Conservation (phyloP, 768 basidiomycete genomes). For the Crucibulum laeve region DNA sequence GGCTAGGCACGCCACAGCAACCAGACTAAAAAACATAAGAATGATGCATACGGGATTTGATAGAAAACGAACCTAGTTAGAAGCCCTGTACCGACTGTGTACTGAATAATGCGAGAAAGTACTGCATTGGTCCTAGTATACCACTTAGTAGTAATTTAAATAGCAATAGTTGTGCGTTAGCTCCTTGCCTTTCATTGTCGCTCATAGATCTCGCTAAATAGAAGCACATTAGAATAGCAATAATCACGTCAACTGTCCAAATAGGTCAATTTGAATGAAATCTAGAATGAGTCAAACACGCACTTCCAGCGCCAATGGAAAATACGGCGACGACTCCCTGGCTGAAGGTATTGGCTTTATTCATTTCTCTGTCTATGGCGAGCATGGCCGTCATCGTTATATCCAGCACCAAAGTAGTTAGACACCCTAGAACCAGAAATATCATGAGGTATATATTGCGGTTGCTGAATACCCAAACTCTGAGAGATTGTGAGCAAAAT, state of each 20-base stretch:
- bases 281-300: not conserved
- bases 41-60: not conserved
- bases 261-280: not conserved
- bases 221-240: conserved; percentile 9
- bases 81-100: conserved; percentile 9
- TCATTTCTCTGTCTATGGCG: not conserved
- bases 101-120: conserved; percentile 7
- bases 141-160: not conserved
- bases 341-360: not conserved
- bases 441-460: conserved; percentile 3
- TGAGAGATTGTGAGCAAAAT: conserved; percentile 1
- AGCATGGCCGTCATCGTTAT: conserved; percentile 3
- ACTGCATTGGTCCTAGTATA: conserved; percentile 6
- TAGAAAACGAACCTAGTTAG: conserved; percentile 8
- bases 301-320: conserved; percentile 4
- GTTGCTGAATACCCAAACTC: conserved; percentile 12
- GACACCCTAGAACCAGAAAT: conserved; percentile 3
- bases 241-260: conserved; percentile 7
- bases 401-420: conserved; percentile 1
- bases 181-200: not conserved
- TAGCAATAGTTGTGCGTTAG: not conserved
- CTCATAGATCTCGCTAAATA: conserved; percentile 8
- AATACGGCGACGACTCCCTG: conserved; percentile 5
- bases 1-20: conserved; percentile 6
- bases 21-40: conserved; percentile 3